Percentiles rank a stretch among this genome's conserved stretches.
Evolutionary conservation across 2,329 filamentous ascomycete species (phyloP).

Genomic region (Xylariaceae sp.): DNA sequence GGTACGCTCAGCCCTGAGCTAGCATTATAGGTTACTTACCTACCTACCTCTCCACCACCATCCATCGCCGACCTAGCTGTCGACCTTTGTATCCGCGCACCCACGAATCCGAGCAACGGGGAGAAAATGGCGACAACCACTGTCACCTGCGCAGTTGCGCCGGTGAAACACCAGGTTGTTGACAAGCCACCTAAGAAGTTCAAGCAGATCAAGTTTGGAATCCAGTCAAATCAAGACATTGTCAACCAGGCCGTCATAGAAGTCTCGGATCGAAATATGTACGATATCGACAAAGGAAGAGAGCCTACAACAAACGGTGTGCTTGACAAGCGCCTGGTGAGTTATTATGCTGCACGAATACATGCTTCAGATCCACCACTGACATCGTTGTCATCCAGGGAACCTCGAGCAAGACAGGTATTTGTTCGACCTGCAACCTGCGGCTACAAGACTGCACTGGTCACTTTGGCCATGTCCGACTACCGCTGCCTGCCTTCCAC

Average conservation of each 20-base stretch:
- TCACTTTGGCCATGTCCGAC: constrained; percentile 90
- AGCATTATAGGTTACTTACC: constrained; percentile 5
- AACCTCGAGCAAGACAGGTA: constrained; percentile 79
- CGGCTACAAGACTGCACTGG: constrained; percentile 84
- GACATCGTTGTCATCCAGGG: constrained; percentile 21
- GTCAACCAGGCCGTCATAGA: constrained; percentile 94
- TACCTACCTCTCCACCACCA: background rate
- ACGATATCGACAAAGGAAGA: constrained; percentile 82
- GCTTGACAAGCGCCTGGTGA: constrained; percentile 75
- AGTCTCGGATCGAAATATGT: constrained; percentile 90
- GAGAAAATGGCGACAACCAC: constrained; percentile 34
- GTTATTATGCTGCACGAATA: constrained; percentile 38
- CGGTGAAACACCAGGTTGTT: constrained; percentile 83
- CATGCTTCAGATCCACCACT: background rate
- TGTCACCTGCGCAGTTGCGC: constrained; percentile 34
- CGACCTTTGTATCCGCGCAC: background rate
- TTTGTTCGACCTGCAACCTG: constrained; percentile 82
- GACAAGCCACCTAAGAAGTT: constrained; percentile 90
- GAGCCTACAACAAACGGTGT: constrained; percentile 80
- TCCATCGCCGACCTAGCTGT: background rate
- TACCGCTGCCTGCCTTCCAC: constrained; percentile 91
- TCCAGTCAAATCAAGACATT: constrained; percentile 93
- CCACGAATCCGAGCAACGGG: background rate
- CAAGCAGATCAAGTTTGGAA: constrained; percentile 90
- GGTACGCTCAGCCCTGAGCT: constrained; percentile 8